These are phyloP conservation scores for Trifolium repens DNA, from an alignment of 306 rosid genomes.

Conservation along the genomic window DNA sequence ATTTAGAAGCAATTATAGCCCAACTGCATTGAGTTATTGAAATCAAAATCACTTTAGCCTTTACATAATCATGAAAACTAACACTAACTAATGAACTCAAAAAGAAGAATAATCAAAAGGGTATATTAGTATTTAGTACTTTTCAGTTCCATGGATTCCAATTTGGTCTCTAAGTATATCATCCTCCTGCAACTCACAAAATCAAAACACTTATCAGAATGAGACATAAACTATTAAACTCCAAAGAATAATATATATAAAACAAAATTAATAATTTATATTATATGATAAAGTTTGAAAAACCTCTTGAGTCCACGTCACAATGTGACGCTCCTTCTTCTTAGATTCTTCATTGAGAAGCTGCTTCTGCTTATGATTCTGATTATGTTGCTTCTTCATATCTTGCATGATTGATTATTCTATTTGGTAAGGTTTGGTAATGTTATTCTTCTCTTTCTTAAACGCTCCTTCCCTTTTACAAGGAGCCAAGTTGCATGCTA, in stretches of 20 bases:
- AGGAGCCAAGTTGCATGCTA: conserved; percentile 74
- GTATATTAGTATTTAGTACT: conserved; percentile 53
- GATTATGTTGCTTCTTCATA: conserved; percentile 51
- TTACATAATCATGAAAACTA: conserved; percentile 18
- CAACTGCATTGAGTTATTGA: conserved; percentile 61
- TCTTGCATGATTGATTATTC: conserved; percentile 66
- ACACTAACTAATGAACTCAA: conserved; percentile 9
- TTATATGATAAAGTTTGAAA: conserved; percentile 21
- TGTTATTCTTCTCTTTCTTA: conserved; percentile 46
- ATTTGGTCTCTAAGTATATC: conserved; percentile 89
- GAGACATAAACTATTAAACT: conserved; percentile 17
- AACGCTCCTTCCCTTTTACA: conserved; percentile 79
- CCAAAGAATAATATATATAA: conserved; percentile 19
- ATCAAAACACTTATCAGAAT: conserved; percentile 8
- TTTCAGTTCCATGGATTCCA: conserved; percentile 85
- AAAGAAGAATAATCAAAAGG: conserved; percentile 37
- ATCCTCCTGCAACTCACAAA: conserved; percentile 84
- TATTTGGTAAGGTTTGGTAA: conserved; percentile 6
- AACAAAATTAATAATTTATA: not conserved
- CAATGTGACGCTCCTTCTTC: conserved; percentile 99
- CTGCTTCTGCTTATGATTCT: conserved; percentile 45
- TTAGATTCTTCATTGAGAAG: conserved; percentile 67
- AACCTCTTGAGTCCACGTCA: conserved; percentile 97
- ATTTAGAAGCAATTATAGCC: conserved; percentile 96
- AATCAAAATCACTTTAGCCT: conserved; percentile 40